Conservation (phyloP, 1,139 yeast species). For the Hyphopichia wangnamkhiaoensis region DNA sequence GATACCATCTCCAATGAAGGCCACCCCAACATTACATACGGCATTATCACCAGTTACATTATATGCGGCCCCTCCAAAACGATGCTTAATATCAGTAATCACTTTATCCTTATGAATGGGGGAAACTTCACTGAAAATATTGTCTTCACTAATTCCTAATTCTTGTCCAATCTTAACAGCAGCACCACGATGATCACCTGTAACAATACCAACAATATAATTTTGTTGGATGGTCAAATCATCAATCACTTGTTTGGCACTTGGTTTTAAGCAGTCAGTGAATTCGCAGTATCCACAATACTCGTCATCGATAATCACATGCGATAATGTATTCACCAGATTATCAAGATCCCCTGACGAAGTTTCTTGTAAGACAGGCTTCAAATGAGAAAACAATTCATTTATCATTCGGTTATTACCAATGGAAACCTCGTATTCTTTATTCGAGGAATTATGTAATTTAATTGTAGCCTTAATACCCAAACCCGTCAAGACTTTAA, state of each 20-base stretch:
- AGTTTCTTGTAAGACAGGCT: conserved; percentile 4
- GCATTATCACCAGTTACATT: conserved; percentile 12
- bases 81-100: conserved; percentile 56
- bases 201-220: conserved; percentile 79
- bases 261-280: conserved; percentile 68
- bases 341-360: conserved; percentile 14
- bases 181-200: conserved; percentile 76
- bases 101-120: conserved; percentile 78
- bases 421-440: conserved; percentile 39
- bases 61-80: conserved; percentile 25
- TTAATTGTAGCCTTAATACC: conserved; percentile 62
- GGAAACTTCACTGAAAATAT: conserved; percentile 74
- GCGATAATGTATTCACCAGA: conserved; percentile 33
- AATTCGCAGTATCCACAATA: conserved; percentile 69
- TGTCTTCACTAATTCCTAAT: conserved; percentile 63
- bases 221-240: conserved; percentile 53
- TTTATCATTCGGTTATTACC: conserved; percentile 59
- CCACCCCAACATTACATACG: conserved; percentile 45
- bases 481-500: conserved; percentile 63
- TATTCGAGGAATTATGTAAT: conserved; percentile 12
- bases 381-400: conserved; percentile 15
- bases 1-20: conserved; percentile 96
- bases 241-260: conserved; percentile 61
- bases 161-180: conserved; percentile 66
- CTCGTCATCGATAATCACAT: conserved; percentile 52